Evolutionary conservation across 306 rosid genomes (phyloP), one percentile per base, ranked within the genome.

Genomic region (Castanopsis chinensis): DNA sequence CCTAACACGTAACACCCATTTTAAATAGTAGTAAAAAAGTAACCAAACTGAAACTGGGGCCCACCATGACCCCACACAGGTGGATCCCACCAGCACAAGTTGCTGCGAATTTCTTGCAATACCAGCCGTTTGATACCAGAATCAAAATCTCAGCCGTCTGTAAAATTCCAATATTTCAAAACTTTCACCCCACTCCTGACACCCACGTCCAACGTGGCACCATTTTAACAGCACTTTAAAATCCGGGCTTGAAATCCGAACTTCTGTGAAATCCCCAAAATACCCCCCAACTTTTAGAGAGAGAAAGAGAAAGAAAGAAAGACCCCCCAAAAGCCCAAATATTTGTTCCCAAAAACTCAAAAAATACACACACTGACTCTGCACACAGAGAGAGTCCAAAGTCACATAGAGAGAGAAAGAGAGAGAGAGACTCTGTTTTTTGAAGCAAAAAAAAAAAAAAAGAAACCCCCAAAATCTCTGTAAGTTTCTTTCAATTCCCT

Each of bases 171-270:
- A 1, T 4, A 61, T 14, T 65, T 49, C 53, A 49, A 83, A 82
- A 74, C 69, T 13, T 63, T 28, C 65, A 35, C 58, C 41, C 76
- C 83, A 71, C 76, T 77, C 82, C 87, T 80, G 73, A 78, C 45
- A 71, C 27, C 0, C 37, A 33, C 56, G 14, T 79, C 93, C 89
- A 74, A 89, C 90, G 88, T 91, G 95, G 89, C 83, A 77, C 53
- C 53, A 12, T 49, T 74, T 88, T 83, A 92, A 91, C 85, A 25
- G 78, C 75, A 79, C 84, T 90, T 92, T 60, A 90, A 91, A 91
- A 83, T 94, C 98, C 91, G 93, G 79, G 68, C 84, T 94, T 94
- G 84, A 91, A 87, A 85, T 91, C 97, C 98, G 97, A 82, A 59
- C 51, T 35, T 68, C 37, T 49, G 76, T 78, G 76, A 71, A 79